Evolutionary conservation across 441 rosid species (phyloP).

Genomic region (Hypseocharis bilobata): DNA sequence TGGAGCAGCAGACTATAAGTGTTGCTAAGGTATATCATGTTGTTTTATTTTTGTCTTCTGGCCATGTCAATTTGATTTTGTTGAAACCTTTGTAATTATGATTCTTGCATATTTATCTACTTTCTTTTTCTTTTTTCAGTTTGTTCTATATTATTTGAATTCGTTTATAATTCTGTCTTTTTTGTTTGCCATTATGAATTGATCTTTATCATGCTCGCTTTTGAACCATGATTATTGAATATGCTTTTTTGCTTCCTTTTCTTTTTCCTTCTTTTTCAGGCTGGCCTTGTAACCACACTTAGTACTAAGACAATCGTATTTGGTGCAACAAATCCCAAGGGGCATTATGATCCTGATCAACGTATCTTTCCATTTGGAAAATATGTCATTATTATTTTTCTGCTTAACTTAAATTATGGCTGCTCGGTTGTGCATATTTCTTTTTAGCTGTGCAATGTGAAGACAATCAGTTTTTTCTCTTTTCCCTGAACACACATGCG

Average conservation of each 20-base stretch:
- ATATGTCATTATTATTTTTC: constrained; percentile 6
- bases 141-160: too few species aligned
- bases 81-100: too few species aligned
- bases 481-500: not conserved
- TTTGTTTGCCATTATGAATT: too few species aligned
- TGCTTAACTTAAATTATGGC: not conserved
- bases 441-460: not conserved
- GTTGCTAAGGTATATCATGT: constrained; percentile 63
- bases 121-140: too few species aligned
- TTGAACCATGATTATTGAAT: too few species aligned
- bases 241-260: not conserved
- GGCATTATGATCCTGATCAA: constrained; percentile 91
- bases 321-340: constrained; percentile 98
- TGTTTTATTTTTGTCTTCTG: not conserved
- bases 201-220: too few species aligned
- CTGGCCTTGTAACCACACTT: constrained; percentile 90
- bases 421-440: not conserved
- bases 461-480: not conserved
- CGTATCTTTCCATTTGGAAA: constrained; percentile 43
- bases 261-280: constrained; percentile 38
- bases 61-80: too few species aligned
- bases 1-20: constrained; percentile 99
- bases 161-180: too few species aligned
- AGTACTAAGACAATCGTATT: constrained; percentile 80
- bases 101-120: too few species aligned